These are phyloP conservation scores for Gossypium aridum DNA, from an alignment of 441 rosid genomes.

Conservation along the genomic window DNA sequence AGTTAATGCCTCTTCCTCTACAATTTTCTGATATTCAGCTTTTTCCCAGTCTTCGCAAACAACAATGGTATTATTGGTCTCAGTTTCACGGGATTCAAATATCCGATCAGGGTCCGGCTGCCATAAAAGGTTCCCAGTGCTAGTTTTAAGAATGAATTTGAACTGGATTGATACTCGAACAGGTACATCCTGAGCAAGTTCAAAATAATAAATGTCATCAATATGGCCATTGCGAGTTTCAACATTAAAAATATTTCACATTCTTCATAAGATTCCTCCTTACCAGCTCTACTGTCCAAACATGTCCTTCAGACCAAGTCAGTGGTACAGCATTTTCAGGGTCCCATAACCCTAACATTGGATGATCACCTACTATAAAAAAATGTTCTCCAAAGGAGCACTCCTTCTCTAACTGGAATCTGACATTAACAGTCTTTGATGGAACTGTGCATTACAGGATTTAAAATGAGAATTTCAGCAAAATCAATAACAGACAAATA, in stretches of 20 bases:
- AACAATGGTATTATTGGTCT: conserved; percentile 29
- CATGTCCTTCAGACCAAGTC: conserved; percentile 78
- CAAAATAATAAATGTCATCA: conserved; percentile 1
- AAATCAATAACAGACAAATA: neutral
- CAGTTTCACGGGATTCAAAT: conserved; percentile 51
- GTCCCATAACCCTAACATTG: conserved; percentile 74
- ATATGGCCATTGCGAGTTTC: neutral
- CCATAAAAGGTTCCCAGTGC: conserved; percentile 47
- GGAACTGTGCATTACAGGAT: conserved; percentile 27
- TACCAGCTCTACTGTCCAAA: conserved; percentile 72
- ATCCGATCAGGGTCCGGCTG: conserved; percentile 73
- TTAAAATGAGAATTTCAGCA: neutral
- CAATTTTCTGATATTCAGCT: conserved; percentile 44
- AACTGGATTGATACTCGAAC: conserved; percentile 48
- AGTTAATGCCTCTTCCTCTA: conserved; percentile 40
- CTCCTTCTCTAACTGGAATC: conserved; percentile 60
- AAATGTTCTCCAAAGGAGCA: conserved; percentile 77
- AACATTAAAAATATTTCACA: neutral
- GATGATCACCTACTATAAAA: conserved; percentile 65
- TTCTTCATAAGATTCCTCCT: conserved; percentile 11
- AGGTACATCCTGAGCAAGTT: conserved; percentile 50
- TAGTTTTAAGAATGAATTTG: conserved; percentile 59
- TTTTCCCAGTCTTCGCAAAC: conserved; percentile 71
- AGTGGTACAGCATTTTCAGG: conserved; percentile 58
- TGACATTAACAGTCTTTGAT: conserved; percentile 45